Percentiles rank a stretch among this genome's conserved stretches.
These are phyloP conservation scores for Nidularia pulvinata DNA, from an alignment of 768 basidiomycete species.

Conservation along the genomic window DNA sequence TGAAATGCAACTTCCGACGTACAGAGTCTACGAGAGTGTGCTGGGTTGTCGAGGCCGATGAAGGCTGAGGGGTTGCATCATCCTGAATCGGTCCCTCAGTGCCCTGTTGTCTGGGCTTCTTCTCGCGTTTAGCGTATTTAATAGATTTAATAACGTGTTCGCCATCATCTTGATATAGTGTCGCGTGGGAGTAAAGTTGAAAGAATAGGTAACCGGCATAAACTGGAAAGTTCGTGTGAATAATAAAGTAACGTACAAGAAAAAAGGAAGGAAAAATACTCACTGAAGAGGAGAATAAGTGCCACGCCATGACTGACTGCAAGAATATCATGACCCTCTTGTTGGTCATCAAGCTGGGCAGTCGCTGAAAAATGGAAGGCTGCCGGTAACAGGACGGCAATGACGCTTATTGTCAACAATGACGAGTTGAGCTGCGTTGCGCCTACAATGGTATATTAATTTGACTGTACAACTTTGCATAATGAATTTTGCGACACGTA, in stretches of 20 bases:
- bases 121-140: constrained; percentile 23
- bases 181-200: constrained; percentile 75
- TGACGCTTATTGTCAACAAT: constrained; percentile 75
- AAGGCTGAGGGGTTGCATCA: too few relatives aligned
- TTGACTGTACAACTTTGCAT: too few relatives aligned
- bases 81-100: background rate
- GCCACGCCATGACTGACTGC: constrained; percentile 79
- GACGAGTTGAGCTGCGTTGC: constrained; percentile 77
- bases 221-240: constrained; percentile 34
- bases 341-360: constrained; percentile 10
- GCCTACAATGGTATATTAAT: constrained; percentile 23
- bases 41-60: too few relatives aligned
- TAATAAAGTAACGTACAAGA: constrained; percentile 26
- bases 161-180: constrained; percentile 59
- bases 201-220: constrained; percentile 78
- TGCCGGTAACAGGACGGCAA: constrained; percentile 76
- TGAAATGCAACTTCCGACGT: too few relatives aligned
- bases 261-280: constrained; percentile 19
- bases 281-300: constrained; percentile 77
- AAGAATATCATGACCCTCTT: constrained; percentile 41
- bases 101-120: constrained; percentile 5
- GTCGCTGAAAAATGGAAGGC: constrained; percentile 67
- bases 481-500: constrained; percentile 33
- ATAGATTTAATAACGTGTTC: constrained; percentile 29
- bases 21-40: too few relatives aligned